These are phyloP conservation scores for Tetratostichococcus sp. DNA, from an alignment of 139 green algal genomes.

Conservation along the genomic window DNA sequence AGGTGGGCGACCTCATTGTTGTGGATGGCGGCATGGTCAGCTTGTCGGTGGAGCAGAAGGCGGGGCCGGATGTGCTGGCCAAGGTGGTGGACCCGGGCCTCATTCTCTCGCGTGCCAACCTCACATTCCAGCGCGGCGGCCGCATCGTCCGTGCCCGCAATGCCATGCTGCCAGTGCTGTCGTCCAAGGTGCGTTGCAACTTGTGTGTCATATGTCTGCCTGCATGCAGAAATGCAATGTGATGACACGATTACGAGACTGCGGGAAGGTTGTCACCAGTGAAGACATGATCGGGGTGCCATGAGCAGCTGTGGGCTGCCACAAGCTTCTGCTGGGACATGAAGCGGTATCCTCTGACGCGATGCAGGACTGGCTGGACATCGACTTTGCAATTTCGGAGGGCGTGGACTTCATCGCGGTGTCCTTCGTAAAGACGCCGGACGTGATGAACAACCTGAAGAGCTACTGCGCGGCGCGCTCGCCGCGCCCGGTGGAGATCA, in stretches of 20 bases:
- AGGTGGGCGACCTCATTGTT: conserved; percentile 70
- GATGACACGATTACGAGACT: no score
- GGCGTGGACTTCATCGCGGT: conserved; percentile 72
- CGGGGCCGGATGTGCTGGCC: conserved; percentile 65
- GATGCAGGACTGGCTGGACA: conserved; percentile 80
- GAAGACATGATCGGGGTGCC: no score
- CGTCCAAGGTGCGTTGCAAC: conserved; percentile 62
- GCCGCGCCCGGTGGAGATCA: conserved; percentile 27
- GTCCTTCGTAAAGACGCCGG: conserved; percentile 74
- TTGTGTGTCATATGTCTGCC: background rate
- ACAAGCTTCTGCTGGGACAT: no score
- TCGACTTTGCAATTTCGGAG: conserved; percentile 74
- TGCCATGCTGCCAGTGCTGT: conserved; percentile 73
- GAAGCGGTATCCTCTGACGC: no score
- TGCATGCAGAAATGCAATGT: background rate
- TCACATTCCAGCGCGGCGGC: conserved; percentile 65
- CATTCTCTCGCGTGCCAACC: conserved; percentile 74
- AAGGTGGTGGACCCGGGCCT: conserved; percentile 70
- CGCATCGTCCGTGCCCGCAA: conserved; percentile 61
- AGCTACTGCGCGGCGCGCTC: conserved; percentile 55
- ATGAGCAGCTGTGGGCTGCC: no score
- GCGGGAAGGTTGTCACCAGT: no score
- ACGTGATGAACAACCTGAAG: conserved; percentile 76
- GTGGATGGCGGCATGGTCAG: conserved; percentile 89
- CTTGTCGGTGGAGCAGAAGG: conserved; percentile 64